phyloP scores from a whole-genome alignment of 345 rosid species.

The Salix arbutifolia region DNA sequence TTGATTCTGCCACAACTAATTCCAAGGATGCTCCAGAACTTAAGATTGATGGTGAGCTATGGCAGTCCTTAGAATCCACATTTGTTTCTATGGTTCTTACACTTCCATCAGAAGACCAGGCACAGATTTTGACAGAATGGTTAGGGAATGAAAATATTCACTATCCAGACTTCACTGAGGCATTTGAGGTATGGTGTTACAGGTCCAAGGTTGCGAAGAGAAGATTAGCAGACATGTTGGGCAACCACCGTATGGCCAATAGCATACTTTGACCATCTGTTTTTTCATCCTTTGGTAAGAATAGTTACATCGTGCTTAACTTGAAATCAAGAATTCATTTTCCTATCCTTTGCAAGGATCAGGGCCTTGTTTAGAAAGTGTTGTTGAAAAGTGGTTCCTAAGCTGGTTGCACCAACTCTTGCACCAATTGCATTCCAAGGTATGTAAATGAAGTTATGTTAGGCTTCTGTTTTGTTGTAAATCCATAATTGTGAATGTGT shows the following conservation, averaged over 20 bases:
- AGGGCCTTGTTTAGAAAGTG: background rate
- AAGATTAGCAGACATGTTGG: conserved; percentile 42
- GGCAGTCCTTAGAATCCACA: conserved; percentile 76
- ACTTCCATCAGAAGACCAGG: conserved; percentile 75
- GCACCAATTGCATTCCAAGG: background rate
- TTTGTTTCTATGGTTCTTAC: conserved; percentile 69
- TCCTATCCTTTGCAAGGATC: background rate
- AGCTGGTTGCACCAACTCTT: background rate
- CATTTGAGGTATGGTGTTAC: conserved; percentile 86
- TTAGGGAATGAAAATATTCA: conserved; percentile 40
- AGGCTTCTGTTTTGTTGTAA: conserved; percentile 18
- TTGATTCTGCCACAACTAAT: conserved; percentile 37
- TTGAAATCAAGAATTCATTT: background rate
- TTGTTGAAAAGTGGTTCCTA: background rate
- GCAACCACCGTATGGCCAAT: conserved; percentile 17
- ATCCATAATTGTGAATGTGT: conserved; percentile 1
- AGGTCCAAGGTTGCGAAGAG: conserved; percentile 76
- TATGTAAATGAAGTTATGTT: conserved; percentile 14
- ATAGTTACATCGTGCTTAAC: conserved; percentile 10
- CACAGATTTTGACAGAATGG: conserved; percentile 84
- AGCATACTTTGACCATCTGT: background rate
- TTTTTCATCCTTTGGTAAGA: background rate
- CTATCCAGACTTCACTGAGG: conserved; percentile 89
- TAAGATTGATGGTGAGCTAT: conserved; percentile 62
- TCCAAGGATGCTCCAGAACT: conserved; percentile 30